Conservation (phyloP, 208 protist genomes). For the Trypanosoma boissoni region DNA sequence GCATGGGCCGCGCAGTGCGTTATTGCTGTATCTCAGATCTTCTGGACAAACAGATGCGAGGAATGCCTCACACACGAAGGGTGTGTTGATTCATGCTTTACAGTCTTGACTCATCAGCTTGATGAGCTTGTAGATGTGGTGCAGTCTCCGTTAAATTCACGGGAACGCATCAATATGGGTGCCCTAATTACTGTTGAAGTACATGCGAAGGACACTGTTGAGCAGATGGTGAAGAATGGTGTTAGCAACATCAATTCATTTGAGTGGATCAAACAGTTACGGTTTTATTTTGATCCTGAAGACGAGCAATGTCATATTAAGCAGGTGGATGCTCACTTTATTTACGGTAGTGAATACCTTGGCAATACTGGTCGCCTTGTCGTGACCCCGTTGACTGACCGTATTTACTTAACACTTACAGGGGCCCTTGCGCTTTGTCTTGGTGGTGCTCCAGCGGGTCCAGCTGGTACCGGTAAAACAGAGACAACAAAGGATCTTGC, state of each 20-base stretch:
- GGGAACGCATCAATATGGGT: slow-evolving; percentile 92
- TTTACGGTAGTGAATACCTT: slow-evolving; percentile 97
- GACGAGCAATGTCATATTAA: slow-evolving; percentile 87
- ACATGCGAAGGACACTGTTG: slow-evolving; percentile 95
- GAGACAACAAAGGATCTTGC: slow-evolving; percentile 98
- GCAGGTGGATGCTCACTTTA: slow-evolving; percentile 93
- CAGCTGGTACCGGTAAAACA: slow-evolving; percentile 93
- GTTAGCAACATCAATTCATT: slow-evolving; percentile 86
- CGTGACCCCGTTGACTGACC: slow-evolving; percentile 96
- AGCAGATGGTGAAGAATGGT: slow-evolving; percentile 58
- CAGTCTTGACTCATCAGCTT: slow-evolving; percentile 74
- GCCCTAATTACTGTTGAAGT: slow-evolving; percentile 98
- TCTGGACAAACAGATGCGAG: slow-evolving; percentile 95
- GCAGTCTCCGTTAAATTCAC: slow-evolving; percentile 80
- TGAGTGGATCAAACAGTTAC: slow-evolving; percentile 97
- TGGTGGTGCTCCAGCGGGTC: slow-evolving; percentile 92
- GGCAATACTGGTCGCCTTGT: slow-evolving; percentile 96
- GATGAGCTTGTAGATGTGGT: slow-evolving; percentile 91
- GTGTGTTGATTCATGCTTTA: slow-evolving; percentile 57
- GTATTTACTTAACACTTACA: slow-evolving; percentile 97
- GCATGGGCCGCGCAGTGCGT: slow-evolving; percentile 92
- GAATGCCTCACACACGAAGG: slow-evolving; percentile 72
- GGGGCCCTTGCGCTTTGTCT: slow-evolving; percentile 92
- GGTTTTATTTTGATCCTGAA: slow-evolving; percentile 94
- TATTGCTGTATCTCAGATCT: slow-evolving; percentile 91